These are phyloP conservation scores for Heimioporus retisporus DNA, from an alignment of 1,284 basidiomycete genomes.

Conservation along the genomic window DNA sequence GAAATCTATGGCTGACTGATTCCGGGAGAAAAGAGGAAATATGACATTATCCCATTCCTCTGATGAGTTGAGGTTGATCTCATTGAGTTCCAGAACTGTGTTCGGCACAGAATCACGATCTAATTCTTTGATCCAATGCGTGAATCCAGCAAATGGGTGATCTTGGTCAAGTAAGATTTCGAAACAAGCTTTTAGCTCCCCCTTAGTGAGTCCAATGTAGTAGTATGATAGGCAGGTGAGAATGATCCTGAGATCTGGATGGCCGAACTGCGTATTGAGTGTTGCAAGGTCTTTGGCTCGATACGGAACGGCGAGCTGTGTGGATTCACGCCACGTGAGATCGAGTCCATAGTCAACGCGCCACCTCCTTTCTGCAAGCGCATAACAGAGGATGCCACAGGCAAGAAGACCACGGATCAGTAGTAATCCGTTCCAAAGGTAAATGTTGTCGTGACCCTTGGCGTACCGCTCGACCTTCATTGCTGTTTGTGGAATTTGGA, in stretches of 20 bases:
- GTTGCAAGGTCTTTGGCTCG: conserved; percentile 61
- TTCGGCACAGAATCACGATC: conserved; percentile 30
- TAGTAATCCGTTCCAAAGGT: conserved; percentile 47
- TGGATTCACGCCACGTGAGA: conserved; percentile 23
- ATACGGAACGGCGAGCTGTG: conserved; percentile 61
- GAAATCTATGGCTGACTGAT: conserved; percentile 46
- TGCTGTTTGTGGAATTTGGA: conserved; percentile 26
- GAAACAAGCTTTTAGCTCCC: conserved; percentile 51
- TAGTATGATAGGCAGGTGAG: conserved; percentile 41
- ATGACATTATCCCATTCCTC: conserved; percentile 43
- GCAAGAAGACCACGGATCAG: conserved; percentile 56
- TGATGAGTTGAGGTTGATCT: conserved; percentile 53
- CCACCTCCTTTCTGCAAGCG: conserved; percentile 54
- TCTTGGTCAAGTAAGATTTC: conserved; percentile 51
- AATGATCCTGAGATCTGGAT: conserved; percentile 61
- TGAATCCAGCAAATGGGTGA: conserved; percentile 54
- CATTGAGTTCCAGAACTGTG: conserved; percentile 42
- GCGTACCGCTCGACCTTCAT: conserved; percentile 24
- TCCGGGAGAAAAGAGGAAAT: conserved; percentile 48
- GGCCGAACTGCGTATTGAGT: conserved; percentile 62
- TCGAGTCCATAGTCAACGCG: conserved; percentile 60
- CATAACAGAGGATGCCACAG: conserved; percentile 50
- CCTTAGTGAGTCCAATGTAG: conserved; percentile 52
- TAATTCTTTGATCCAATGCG: conserved; percentile 48
- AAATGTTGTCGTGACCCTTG: conserved; percentile 11